Base-by-base conservation (phyloP, 2,329 filamentous ascomycete genomes). In the Periconia sp. region DNA sequence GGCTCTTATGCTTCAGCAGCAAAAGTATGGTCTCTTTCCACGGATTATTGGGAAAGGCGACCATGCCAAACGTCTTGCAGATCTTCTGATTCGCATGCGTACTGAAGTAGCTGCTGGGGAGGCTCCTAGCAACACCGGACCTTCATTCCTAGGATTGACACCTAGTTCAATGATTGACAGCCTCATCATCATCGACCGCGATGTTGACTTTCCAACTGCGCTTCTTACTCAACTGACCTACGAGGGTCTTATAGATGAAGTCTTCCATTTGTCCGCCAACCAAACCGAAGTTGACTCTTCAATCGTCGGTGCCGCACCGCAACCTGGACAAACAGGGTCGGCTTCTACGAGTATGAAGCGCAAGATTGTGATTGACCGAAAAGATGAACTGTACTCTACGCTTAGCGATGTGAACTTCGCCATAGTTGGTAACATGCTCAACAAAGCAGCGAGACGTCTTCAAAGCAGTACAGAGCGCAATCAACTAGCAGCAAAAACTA, bases 141-240 rank as follows among this genome's bases (percentile, higher is more conserved):
- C 79, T 50, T 80, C 79, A 2, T 76, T 79, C 9, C 79, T 87
- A 43, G 89, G 89, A 7, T 79, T 96, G 23, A 87, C 90, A 11
- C 93, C 94, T 13, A 97, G 94, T 72, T 89, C 89, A 11, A 87
- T 87, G 7, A 90, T 92, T 45, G 94, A 99, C 72, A 96, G 89
- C 68, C 80, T 97, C 55, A 92, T 99, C 65, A 89, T 99, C 56
- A 92, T 99, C 51, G 94, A 99, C 73, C 89, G 94, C 47, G 92
- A 97, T 70, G 89, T 96, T 51, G 94, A 99, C 72, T 92, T 94
- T 66, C 91, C 93, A 15, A 97, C 94, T 1, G 88, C 90, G 0
- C 81, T 99, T 15, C 86, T 99, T 50, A 97, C 93, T 0, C 94
- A 99, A 71, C 79, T 99, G 57, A 99, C 94, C 1, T 99, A 99